phyloP scores from a whole-genome alignment of 1,284 basidiomycete species.

The Pseudozyma thailandica region DNA sequence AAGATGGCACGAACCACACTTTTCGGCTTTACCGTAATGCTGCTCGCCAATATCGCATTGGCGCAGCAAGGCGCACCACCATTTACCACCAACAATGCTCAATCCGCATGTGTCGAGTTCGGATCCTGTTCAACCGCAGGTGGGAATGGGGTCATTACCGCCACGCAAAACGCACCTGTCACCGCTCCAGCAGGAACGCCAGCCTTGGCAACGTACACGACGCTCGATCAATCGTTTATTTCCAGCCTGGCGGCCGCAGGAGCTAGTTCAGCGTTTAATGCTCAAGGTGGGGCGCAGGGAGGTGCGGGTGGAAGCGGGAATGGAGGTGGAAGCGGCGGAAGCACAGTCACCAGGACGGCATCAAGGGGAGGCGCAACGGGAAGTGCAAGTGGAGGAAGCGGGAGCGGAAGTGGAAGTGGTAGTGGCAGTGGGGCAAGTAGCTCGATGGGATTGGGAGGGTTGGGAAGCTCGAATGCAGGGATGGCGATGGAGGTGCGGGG shows the following conservation, averaged over 20 bases:
- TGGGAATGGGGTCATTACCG: conserved; percentile 19
- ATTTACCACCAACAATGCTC: conserved; percentile 32
- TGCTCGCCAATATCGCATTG: no score
- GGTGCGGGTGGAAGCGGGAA: conserved; percentile 6
- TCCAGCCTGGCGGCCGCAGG: conserved; percentile 35
- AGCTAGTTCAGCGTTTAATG: conserved; percentile 17
- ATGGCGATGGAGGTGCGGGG: background rate
- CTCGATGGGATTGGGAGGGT: background rate
- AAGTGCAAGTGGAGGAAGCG: conserved; percentile 5
- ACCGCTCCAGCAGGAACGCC: conserved; percentile 33
- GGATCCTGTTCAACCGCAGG: conserved; percentile 31
- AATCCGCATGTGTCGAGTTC: conserved; percentile 32
- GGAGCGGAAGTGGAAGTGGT: conserved; percentile 1
- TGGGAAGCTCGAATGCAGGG: conserved; percentile 3
- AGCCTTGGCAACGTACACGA: conserved; percentile 28
- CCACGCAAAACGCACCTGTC: conserved; percentile 34
- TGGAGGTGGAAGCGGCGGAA: background rate
- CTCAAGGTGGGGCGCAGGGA: conserved; percentile 17
- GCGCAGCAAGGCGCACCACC: conserved; percentile 19
- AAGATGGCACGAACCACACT: no score
- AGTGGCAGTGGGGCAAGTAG: conserved; percentile 3
- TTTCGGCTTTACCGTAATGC: background rate
- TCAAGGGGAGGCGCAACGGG: background rate
- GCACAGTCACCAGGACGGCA: background rate
- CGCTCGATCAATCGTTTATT: conserved; percentile 22